These are phyloP conservation scores for Marasmius fiardii DNA, from an alignment of 1,284 basidiomycete species.

Conservation along the genomic window DNA sequence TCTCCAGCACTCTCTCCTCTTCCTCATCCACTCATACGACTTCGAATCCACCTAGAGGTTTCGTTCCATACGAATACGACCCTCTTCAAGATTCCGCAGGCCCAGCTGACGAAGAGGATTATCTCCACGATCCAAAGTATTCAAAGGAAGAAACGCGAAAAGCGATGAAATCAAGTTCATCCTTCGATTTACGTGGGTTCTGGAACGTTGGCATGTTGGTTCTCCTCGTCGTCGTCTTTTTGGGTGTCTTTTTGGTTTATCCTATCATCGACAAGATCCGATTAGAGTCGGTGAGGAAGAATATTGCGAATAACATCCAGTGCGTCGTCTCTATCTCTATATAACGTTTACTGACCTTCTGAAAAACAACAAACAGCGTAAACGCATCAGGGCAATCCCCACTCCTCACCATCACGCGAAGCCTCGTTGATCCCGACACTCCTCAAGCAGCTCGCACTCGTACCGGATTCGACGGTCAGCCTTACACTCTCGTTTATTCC, in stretches of 20 bases:
- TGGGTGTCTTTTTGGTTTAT: no score
- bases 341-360: background rate
- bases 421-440: conserved; percentile 66
- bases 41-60: conserved; percentile 31
- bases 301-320: conserved; percentile 29
- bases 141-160: conserved; percentile 19
- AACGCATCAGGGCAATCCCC: conserved; percentile 49
- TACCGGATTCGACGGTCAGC: conserved; percentile 61
- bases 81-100: conserved; percentile 43
- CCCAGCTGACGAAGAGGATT: conserved; percentile 58
- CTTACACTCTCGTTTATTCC: conserved; percentile 71
- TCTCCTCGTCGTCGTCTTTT: background rate
- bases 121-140: conserved; percentile 55
- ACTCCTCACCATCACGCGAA: conserved; percentile 49
- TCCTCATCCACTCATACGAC: background rate
- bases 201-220: background rate
- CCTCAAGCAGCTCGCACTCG: conserved; percentile 53
- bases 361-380: conserved; percentile 38
- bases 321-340: background rate
- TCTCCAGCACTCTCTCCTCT: background rate
- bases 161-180: conserved; percentile 14
- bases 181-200: background rate
- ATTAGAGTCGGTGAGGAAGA: no score
- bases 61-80: conserved; percentile 68
- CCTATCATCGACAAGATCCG: conserved; percentile 38